phyloP scores from a whole-genome alignment of 164 flowering plant species.

The Santalum album region DNA sequence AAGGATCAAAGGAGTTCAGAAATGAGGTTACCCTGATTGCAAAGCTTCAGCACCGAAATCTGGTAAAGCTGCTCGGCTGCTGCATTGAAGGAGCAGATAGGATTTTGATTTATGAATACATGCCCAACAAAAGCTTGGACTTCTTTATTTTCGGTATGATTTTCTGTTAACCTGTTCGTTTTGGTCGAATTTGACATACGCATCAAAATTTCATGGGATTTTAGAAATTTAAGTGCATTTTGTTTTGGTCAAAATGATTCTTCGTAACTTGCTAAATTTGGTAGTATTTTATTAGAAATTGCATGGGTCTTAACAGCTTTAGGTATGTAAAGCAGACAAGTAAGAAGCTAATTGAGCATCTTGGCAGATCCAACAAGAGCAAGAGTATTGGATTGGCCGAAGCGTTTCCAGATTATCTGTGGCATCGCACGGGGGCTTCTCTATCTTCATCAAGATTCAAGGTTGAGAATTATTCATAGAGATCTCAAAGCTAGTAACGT shows the following conservation, averaged over 20 bases:
- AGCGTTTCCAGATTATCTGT: slow-evolving; percentile 19
- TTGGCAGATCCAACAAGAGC: slow-evolving; percentile 23
- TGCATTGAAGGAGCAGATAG: slow-evolving; percentile 29
- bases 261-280: no score
- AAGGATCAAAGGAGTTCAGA: slow-evolving; percentile 34
- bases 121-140: slow-evolving; percentile 42
- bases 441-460: slow-evolving; percentile 39
- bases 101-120: slow-evolving; percentile 37
- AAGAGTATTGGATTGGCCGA: slow-evolving; percentile 31
- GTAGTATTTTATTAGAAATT: no score
- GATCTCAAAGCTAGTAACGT: slow-evolving; percentile 37
- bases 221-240: neutral
- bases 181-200: no score
- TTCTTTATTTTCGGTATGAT: slow-evolving; percentile 28
- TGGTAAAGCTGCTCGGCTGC: slow-evolving; percentile 41
- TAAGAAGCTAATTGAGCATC: no score
- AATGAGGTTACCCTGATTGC: slow-evolving; percentile 35
- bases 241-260: neutral
- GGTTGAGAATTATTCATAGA: slow-evolving; percentile 33
- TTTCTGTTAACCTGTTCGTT: no score
- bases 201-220: no score
- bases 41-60: slow-evolving; percentile 42
- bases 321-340: no score
- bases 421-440: slow-evolving; percentile 35
- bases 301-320: no score